Evolutionary conservation across 192 early-diverging fungal species (phyloP).

Genomic region (Coemansia asiatica): DNA sequence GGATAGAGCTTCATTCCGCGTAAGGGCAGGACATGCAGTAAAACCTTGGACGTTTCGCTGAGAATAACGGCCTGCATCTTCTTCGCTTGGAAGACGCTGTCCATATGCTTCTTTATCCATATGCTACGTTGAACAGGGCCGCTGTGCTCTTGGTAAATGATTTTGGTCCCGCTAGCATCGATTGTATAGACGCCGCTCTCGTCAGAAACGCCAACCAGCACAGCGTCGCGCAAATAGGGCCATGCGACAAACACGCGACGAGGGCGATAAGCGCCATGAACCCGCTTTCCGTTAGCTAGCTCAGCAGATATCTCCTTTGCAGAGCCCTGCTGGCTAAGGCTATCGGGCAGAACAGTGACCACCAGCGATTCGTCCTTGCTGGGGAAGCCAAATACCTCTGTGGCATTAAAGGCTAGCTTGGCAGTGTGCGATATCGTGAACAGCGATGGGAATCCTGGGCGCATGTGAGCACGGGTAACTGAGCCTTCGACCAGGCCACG

Average conservation of each 20-base stretch:
- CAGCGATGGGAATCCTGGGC: conserved; percentile 89
- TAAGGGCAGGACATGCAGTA: conserved; percentile 49
- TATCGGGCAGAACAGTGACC: conserved; percentile 23
- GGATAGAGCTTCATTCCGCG: conserved; percentile 39
- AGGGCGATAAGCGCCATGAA: conserved; percentile 26
- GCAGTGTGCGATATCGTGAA: conserved; percentile 73
- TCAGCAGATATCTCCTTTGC: conserved; percentile 22
- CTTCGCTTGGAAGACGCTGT: conserved; percentile 27
- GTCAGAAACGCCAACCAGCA: conserved; percentile 74
- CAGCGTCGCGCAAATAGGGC: conserved; percentile 85
- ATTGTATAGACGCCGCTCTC: conserved; percentile 57
- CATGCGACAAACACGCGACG: conserved; percentile 61
- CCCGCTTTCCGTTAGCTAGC: conserved; percentile 38
- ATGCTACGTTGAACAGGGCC: conserved; percentile 24
- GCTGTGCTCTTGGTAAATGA: conserved; percentile 16
- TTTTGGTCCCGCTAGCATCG: conserved; percentile 16
- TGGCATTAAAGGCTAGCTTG: conserved; percentile 72
- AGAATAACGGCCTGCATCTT: conserved; percentile 22
- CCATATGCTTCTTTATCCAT: conserved; percentile 31
- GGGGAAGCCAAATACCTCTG: conserved; percentile 83
- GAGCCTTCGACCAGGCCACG: conserved; percentile 68
- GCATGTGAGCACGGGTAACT: conserved; percentile 58
- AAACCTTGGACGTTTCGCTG: conserved; percentile 15
- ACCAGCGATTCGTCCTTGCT: conserved; percentile 59
- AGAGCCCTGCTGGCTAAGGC: conserved; percentile 12